Evolutionary conservation across 768 basidiomycete species (phyloP).

Genomic region (Leccinum incarnatum): DNA sequence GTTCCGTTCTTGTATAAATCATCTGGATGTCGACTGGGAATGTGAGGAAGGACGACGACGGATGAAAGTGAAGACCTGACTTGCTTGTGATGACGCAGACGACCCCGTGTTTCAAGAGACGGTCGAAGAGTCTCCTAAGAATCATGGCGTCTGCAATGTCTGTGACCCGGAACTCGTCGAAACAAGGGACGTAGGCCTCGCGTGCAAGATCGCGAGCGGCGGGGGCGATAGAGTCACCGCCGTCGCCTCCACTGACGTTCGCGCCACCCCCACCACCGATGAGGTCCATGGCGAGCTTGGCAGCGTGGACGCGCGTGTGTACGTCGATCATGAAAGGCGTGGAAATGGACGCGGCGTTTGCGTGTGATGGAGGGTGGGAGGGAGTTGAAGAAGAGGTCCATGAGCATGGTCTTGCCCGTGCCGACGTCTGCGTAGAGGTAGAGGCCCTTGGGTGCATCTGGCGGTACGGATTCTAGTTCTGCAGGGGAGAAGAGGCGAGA

Average conservation of each 20-base stretch:
- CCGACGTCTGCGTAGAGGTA: constrained; percentile 98
- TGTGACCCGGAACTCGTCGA: constrained; percentile 99
- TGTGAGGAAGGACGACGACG: background rate
- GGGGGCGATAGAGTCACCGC: constrained; percentile 79
- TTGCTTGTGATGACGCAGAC: constrained; percentile 97
- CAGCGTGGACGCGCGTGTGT: constrained; percentile 87
- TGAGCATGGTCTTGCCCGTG: constrained; percentile 98
- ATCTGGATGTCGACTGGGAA: constrained; percentile 86
- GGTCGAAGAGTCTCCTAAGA: constrained; percentile 82
- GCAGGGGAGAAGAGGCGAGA: constrained; percentile 30
- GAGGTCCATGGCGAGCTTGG: constrained; percentile 68
- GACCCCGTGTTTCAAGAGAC: constrained; percentile 83
- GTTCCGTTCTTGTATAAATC: constrained; percentile 91
- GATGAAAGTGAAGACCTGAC: constrained; percentile 45
- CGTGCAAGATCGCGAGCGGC: constrained; percentile 85
- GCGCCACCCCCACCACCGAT: constrained; percentile 37
- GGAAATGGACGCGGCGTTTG: constrained; percentile 93
- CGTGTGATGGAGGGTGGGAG: constrained; percentile 63
- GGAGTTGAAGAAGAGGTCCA: constrained; percentile 94
- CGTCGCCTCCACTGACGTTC: constrained; percentile 26
- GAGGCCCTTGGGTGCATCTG: constrained; percentile 73
- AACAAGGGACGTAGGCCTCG: constrained; percentile 84
- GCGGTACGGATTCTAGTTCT: constrained; percentile 37
- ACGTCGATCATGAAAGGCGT: constrained; percentile 99
- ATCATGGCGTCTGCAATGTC: constrained; percentile 99